Conservation (phyloP, 257 asterid species). For the Henckelia pumila region DNA sequence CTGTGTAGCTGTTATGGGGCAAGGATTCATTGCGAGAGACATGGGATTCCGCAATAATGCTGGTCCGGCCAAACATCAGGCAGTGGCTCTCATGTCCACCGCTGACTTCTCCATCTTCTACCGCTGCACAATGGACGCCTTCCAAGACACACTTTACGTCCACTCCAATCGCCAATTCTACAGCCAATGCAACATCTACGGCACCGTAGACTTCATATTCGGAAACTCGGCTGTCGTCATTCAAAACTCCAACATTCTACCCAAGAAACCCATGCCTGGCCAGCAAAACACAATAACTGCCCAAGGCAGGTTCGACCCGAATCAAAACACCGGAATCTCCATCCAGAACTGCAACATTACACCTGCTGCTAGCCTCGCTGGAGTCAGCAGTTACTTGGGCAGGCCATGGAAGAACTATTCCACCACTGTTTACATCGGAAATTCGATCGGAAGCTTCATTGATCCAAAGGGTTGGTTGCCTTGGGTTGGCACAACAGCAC, state of each 20-base stretch:
- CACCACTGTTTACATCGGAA: slow-evolving; percentile 55
- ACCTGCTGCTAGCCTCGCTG: slow-evolving; percentile 53
- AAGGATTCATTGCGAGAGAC: slow-evolving; percentile 79
- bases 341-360: slow-evolving; percentile 67
- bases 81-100: slow-evolving; percentile 53
- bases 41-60: slow-evolving; percentile 56
- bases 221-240: slow-evolving; percentile 50
- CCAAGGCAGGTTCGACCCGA: slow-evolving; percentile 51
- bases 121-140: slow-evolving; percentile 48
- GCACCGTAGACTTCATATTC: slow-evolving; percentile 54
- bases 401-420: slow-evolving; percentile 91
- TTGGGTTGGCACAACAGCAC: slow-evolving; percentile 75
- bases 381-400: slow-evolving; percentile 57
- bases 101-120: slow-evolving; percentile 47
- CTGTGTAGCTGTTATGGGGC: slow-evolving; percentile 34
- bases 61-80: slow-evolving; percentile 52
- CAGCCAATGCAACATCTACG: slow-evolving; percentile 49
- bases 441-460: slow-evolving; percentile 42
- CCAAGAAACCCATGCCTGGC: slow-evolving; percentile 45
- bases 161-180: slow-evolving; percentile 61
- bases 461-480: slow-evolving; percentile 81
- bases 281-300: slow-evolving; percentile 55
- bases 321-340: slow-evolving; percentile 65
- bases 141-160: slow-evolving; percentile 49
- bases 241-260: slow-evolving; percentile 43